These are phyloP conservation scores for Vaccinium vitisidaea DNA, from an alignment of 148 eudicot species.

Conservation along the genomic window DNA sequence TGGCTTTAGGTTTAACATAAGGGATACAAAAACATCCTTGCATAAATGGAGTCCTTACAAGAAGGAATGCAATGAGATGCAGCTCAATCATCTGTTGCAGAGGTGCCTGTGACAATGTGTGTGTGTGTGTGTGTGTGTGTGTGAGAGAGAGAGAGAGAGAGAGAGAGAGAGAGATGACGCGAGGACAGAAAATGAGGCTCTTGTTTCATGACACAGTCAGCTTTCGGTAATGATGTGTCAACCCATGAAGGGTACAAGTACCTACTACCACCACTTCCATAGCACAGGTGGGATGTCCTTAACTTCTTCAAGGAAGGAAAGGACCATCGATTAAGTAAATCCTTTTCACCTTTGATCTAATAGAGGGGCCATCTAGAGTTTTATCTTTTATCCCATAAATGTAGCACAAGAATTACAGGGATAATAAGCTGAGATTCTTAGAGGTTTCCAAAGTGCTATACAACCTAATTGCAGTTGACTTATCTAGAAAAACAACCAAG, in stretches of 20 bases:
- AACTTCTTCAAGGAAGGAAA: background rate
- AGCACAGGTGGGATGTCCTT: background rate
- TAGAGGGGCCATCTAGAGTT: background rate
- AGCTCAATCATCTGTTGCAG: background rate
- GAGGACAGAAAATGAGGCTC: background rate
- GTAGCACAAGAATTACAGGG: background rate
- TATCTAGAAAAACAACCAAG: background rate
- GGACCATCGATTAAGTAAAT: background rate
- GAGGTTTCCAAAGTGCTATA: conserved; percentile 1
- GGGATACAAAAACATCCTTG: background rate
- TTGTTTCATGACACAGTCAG: background rate
- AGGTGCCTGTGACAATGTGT: background rate
- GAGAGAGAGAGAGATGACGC: background rate
- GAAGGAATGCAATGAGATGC: background rate
- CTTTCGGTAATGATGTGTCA: background rate
- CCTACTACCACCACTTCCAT: background rate
- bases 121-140: too few relatives aligned
- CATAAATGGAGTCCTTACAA: background rate
- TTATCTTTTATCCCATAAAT: background rate
- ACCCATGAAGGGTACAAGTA: background rate
- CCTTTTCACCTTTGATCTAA: background rate
- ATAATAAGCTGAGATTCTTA: background rate
- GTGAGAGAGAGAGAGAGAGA: background rate
- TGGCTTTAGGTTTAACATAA: background rate
- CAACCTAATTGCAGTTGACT: background rate